A percentile compares a stretch with the other conserved stretches of the same genome.
Evolutionary conservation across 1,284 basidiomycete species (phyloP).

Genomic region (Ustilago tritici): DNA sequence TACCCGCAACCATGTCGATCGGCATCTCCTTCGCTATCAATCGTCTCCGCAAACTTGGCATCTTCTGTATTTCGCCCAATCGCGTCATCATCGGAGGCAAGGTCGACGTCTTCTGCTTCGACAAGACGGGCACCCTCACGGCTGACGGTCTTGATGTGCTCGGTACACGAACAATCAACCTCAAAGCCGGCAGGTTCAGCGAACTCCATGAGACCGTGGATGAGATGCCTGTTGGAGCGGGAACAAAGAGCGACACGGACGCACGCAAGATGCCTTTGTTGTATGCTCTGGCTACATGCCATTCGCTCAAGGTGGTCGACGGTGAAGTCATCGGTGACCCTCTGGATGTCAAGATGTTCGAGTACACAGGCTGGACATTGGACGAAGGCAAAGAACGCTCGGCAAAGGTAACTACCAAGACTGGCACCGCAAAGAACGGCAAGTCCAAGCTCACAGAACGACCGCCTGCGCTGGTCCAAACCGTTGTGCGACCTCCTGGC

Average conservation of each 20-base stretch:
- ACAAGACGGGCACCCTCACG: constrained; percentile 98
- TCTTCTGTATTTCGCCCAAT: constrained; percentile 97
- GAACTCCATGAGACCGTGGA: constrained; percentile 88
- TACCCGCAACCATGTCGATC: constrained; percentile 96
- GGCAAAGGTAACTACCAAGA: constrained; percentile 56
- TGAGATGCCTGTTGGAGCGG: constrained; percentile 78
- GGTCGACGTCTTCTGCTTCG: constrained; percentile 97
- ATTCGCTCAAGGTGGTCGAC: constrained; percentile 92
- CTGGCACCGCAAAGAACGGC: constrained; percentile 63
- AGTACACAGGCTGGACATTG: constrained; percentile 93
- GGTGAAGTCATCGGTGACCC: constrained; percentile 93
- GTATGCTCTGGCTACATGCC: constrained; percentile 94
- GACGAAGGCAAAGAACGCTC: constrained; percentile 78
- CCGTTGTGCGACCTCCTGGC: constrained; percentile 93
- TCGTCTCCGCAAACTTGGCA: constrained; percentile 86
- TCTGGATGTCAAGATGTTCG: constrained; percentile 87
- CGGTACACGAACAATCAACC: constrained; percentile 66
- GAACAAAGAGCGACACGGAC: constrained; percentile 70
- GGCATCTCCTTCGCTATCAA: constrained; percentile 95
- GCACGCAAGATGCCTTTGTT: constrained; percentile 82
- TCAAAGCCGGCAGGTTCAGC: constrained; percentile 78
- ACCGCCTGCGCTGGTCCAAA: constrained; percentile 92
- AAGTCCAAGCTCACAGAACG: constrained; percentile 74
- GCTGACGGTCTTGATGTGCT: constrained; percentile 98
- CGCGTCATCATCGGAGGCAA: constrained; percentile 96